These are phyloP conservation scores for Paraurostyla sp. DNA, from an alignment of 73 alveolate genomes.

Conservation along the genomic window DNA sequence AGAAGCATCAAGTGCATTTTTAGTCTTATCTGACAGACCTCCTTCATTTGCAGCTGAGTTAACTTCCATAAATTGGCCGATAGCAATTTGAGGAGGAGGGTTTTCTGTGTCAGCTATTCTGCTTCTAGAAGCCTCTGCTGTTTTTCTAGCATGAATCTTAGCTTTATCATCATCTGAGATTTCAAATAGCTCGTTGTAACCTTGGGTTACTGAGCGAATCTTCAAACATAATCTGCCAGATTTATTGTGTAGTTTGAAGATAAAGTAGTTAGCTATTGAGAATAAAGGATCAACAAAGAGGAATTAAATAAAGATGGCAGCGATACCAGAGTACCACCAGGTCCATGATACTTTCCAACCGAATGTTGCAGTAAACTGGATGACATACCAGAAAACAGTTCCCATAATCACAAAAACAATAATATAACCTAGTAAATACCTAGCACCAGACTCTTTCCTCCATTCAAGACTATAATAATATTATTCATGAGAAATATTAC, in stretches of 20 bases:
- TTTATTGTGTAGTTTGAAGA: conserved; percentile 11
- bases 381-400: conserved; percentile 7
- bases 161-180: conserved; percentile 8
- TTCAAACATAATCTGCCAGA: conserved; percentile 29
- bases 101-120: background rate
- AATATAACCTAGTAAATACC: conserved; percentile 23
- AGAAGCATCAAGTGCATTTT: background rate
- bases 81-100: background rate
- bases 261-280: background rate
- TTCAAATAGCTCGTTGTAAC: conserved; percentile 37
- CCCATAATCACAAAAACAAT: conserved; percentile 18
- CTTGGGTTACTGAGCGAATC: conserved; percentile 3
- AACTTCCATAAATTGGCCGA: background rate
- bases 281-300: background rate
- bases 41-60: background rate
- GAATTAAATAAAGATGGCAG: conserved; percentile 9
- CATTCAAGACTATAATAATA: background rate
- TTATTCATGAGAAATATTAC: background rate
- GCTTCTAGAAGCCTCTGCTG: background rate
- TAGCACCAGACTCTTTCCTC: background rate
- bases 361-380: conserved; percentile 36
- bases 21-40: background rate
- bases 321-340: conserved; percentile 52
- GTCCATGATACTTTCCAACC: conserved; percentile 61
- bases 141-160: background rate